Evolutionary conservation across 2,329 filamentous ascomycete genomes (phyloP), one percentile per base, ranked within the genome.

Genomic region (Trichoderma hamatum): DNA sequence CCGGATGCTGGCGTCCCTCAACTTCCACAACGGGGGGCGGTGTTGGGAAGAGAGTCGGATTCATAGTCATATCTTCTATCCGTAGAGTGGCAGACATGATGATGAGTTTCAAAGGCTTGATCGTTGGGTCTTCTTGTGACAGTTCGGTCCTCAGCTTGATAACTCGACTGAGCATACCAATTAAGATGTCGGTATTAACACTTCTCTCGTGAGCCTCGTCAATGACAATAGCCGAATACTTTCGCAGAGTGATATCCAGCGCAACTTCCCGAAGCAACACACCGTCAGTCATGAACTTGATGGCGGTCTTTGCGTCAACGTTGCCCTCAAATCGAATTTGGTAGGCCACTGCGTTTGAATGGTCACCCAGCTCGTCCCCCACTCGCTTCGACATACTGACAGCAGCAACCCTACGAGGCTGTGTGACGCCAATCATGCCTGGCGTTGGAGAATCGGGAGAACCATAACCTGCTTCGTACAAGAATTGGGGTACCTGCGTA

Each of bases 251-350:
- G 75, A 98, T 93, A 77, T 99, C 96, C 72, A 96, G 90, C 0
- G 92, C 90, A 66, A 97, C 91, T 79, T 99, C 96, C 68, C 96
- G 90, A 11, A 99, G 86, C 70, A 99, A 83, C 32, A 99, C 94
- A 85, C 96, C 96, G 79, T 99, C 96, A 0, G 96, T 99, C 94
- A 99, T 97, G 81, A 98, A 99, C 78, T 99, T 99, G 78, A 99
- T 88, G 6, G 93, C 92, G 0, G 96, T 99, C 64, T 93, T 90
- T 32, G 89, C 84, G 60, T 89, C 88, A 1, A 92, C 89, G 0
- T 90, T 95, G 61, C 91, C 93, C 76, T 99, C 96, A 73, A 98
- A 99, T 28, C 96, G 91, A 74, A 99, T 97, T 78, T 94, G 96
- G 78, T 98, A 96, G 5, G 92, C 93, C 7, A 99, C 94, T 59